Base-by-base conservation (phyloP, 1,139 yeast genomes). In the Geotrichum cucujoidarum region DNA sequence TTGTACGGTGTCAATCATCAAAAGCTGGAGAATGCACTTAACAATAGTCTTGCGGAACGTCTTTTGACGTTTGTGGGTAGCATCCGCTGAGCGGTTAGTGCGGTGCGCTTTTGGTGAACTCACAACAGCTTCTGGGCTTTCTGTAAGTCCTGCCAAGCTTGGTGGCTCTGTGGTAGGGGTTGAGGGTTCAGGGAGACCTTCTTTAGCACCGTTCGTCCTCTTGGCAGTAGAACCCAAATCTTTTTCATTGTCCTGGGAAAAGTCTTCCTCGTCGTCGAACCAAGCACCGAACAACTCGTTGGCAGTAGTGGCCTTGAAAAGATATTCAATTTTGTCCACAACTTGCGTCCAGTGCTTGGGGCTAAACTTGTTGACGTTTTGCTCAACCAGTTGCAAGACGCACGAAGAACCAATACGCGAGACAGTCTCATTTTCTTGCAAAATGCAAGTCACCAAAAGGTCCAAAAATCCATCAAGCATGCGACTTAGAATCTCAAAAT, bases 341-440 rank as follows among this genome's bases (percentile, higher is more conserved):
- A 90, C 72, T 61, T 77, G 70, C 14, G 65, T 68, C 99, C 99
- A 94, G 57, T 94, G 94, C 2, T 67, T 67, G 10, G 69, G 71
- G 18, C 68, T 64, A 60, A 92, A 86, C 59, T 77, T 80, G 13
- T 67, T 61, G 54, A 83, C 78, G 64, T 92, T 94, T 55, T 85
- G 86, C 30, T 82, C 69, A 52, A 92, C 75, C 54, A 92, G 72
- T 53, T 83, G 86, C 56, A 84, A 83, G 52, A 92, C 73, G 64
- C 98, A 90, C 11, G 92, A 81, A 60, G 95, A 78, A 21, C 98
- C 98, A 57, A 90, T 89, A 59, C 95, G 76, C 0, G 97, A 95
- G 58, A 94, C 90, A 0, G 97, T 89, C 60, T 92, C 98, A 64
- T 92, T 92, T 59, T 90, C 97, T 66, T 92, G 98, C 60, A 96